phyloP scores from a whole-genome alignment of 2,329 filamentous ascomycete species.

The Cordyceps cateniannulata region DNA sequence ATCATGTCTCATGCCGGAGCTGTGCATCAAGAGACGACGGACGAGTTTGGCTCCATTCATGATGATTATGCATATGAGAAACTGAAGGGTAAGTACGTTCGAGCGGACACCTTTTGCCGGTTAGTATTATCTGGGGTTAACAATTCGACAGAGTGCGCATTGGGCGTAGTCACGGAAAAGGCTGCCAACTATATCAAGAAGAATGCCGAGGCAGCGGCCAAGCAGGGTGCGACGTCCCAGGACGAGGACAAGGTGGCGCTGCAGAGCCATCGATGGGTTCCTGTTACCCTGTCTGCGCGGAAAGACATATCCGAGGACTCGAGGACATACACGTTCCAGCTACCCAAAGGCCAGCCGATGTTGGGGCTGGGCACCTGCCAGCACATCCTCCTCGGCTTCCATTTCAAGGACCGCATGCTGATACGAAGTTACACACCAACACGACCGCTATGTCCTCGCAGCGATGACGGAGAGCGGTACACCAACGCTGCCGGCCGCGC shows the following conservation, averaged over 20 bases:
- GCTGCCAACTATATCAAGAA: conserved; percentile 39
- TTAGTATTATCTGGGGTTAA: neutral
- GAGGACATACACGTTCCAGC: too few relatives aligned
- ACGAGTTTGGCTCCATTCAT: conserved; percentile 43
- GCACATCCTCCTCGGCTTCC: too few relatives aligned
- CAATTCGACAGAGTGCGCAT: conserved; percentile 36
- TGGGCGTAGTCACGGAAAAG: conserved; percentile 44
- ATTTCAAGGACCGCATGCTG: too few relatives aligned
- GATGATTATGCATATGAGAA: conserved; percentile 45
- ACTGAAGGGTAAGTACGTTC: conserved; percentile 28
- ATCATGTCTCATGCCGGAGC: conserved; percentile 43
- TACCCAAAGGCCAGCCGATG: too few relatives aligned
- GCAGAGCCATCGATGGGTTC: conserved; percentile 31
- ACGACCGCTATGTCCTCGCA: too few relatives aligned
- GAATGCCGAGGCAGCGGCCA: conserved; percentile 32
- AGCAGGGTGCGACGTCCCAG: conserved; percentile 17
- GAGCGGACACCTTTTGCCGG: too few relatives aligned
- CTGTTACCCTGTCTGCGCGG: neutral
- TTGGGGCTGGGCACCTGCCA: too few relatives aligned
- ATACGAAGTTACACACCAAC: too few relatives aligned
- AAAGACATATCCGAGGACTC: too few relatives aligned
- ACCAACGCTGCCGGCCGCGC: too few relatives aligned
- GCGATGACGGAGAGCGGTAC: too few relatives aligned
- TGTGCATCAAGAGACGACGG: conserved; percentile 41
- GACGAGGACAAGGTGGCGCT: conserved; percentile 27